These are phyloP conservation scores for Saturnispora halmiae DNA, from an alignment of 805 yeast genomes.

Conservation along the genomic window DNA sequence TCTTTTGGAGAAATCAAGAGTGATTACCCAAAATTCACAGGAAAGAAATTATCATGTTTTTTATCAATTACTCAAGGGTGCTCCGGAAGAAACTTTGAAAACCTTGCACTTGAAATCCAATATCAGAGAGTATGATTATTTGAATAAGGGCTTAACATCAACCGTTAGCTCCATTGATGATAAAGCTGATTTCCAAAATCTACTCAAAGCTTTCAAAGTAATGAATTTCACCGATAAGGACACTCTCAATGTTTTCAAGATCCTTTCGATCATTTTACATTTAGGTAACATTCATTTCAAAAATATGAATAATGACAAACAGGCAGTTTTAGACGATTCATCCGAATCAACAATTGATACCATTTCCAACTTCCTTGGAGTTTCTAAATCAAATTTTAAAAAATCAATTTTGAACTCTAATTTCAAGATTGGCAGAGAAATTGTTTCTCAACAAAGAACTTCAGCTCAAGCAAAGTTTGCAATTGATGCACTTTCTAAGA, in stretches of 20 bases:
- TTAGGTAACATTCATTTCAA: conserved; percentile 77
- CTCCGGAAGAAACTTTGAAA: conserved; percentile 39
- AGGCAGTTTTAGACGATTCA: conserved; percentile 55
- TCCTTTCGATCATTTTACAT: conserved; percentile 69
- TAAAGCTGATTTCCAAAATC: conserved; percentile 49
- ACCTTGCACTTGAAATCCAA: conserved; percentile 34
- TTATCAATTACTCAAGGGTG: conserved; percentile 75
- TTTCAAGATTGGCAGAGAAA: conserved; percentile 86
- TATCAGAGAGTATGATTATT: conserved; percentile 44
- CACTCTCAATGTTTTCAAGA: conserved; percentile 47
- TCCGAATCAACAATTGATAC: conserved; percentile 37
- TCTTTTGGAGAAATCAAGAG: conserved; percentile 86
- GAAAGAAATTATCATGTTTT: conserved; percentile 94
- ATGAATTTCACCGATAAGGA: conserved; percentile 61
- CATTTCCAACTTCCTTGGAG: conserved; percentile 58
- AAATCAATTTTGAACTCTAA: conserved; percentile 65
- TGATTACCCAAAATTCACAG: conserved; percentile 57
- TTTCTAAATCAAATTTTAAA: conserved; percentile 39
- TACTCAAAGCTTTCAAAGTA: conserved; percentile 57
- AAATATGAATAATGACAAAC: conserved; percentile 50
- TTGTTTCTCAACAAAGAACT: conserved; percentile 68
- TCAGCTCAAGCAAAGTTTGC: conserved; percentile 73
- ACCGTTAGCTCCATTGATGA: conserved; percentile 73
- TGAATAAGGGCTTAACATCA: conserved; percentile 42
- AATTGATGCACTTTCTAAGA: conserved; percentile 80